These are phyloP conservation scores for Psidium friedrichsthalianum DNA, from an alignment of 345 rosid species.

Conservation along the genomic window DNA sequence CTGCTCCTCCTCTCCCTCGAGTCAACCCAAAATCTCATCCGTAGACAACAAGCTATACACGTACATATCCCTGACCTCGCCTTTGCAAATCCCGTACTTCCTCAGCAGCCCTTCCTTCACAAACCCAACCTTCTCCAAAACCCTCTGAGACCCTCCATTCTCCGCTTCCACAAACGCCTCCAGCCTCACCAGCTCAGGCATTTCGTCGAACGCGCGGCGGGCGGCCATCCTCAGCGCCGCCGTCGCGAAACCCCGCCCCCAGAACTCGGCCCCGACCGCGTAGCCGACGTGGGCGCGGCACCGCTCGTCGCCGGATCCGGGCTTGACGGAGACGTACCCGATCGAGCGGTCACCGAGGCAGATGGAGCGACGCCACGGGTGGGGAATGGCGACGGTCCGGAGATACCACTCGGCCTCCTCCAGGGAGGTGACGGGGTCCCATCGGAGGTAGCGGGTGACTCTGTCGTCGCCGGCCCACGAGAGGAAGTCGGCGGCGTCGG, in stretches of 20 bases:
- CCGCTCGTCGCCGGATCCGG: conserved; percentile 16
- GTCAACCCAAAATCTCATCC: conserved; percentile 1
- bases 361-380: conserved; percentile 39
- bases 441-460: conserved; percentile 33
- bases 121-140: conserved; percentile 55
- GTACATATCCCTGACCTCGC: conserved; percentile 39
- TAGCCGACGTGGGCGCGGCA: conserved; percentile 30
- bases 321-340: conserved; percentile 29
- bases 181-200: conserved; percentile 33
- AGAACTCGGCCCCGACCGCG: conserved; percentile 20
- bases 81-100: conserved; percentile 34
- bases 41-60: conserved; percentile 28
- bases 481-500: conserved; percentile 43
- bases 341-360: conserved; percentile 30
- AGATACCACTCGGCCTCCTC: conserved; percentile 25
- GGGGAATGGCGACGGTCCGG: conserved; percentile 19
- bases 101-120: conserved; percentile 49
- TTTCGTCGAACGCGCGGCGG: conserved; percentile 13
- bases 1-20: neutral
- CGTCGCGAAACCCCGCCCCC: conserved; percentile 37
- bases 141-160: conserved; percentile 44
- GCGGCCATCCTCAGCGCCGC: conserved; percentile 24
- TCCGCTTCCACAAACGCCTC: conserved; percentile 49
- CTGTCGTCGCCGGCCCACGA: conserved; percentile 30
- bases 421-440: conserved; percentile 22